These are phyloP conservation scores for Closterium sp. DNA, from an alignment of 139 green algal species.

Conservation along the genomic window DNA sequence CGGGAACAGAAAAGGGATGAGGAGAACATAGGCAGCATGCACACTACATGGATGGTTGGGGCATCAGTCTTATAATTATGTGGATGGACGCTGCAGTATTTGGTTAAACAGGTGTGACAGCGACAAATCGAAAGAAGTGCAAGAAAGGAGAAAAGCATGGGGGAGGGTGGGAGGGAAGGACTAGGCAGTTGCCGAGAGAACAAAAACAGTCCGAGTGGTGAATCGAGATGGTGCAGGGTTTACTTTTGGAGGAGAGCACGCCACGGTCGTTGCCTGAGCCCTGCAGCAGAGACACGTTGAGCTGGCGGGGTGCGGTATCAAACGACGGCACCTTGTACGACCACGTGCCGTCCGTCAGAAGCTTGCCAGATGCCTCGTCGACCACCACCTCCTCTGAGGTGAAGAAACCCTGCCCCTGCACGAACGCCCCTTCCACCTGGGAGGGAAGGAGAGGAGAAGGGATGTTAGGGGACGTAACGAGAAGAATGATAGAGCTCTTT, in stretches of 20 bases:
- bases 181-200: no score
- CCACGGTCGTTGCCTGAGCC: not conserved
- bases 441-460: not conserved
- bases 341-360: conserved; percentile 39
- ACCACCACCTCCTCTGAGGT: conserved; percentile 88
- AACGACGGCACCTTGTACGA: conserved; percentile 24
- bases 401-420: conserved; percentile 20
- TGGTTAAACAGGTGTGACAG: no score
- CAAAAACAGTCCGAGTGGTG: no score
- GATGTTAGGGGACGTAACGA: no score
- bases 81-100: no score
- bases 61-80: no score
- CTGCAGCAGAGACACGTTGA: conserved; percentile 19
- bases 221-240: no score
- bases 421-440: conserved; percentile 46
- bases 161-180: no score
- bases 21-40: not conserved
- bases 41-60: not conserved
- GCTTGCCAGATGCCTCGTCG: conserved; percentile 3
- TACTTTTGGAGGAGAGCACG: conserved; percentile 39
- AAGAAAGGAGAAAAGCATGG: not conserved
- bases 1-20: not conserved
- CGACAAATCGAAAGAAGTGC: not conserved
- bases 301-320: conserved; percentile 16
- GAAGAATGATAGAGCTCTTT: no score